Conservation (phyloP, 192 early-diverging fungal genomes). For the Irineochytrium annulatum region DNA sequence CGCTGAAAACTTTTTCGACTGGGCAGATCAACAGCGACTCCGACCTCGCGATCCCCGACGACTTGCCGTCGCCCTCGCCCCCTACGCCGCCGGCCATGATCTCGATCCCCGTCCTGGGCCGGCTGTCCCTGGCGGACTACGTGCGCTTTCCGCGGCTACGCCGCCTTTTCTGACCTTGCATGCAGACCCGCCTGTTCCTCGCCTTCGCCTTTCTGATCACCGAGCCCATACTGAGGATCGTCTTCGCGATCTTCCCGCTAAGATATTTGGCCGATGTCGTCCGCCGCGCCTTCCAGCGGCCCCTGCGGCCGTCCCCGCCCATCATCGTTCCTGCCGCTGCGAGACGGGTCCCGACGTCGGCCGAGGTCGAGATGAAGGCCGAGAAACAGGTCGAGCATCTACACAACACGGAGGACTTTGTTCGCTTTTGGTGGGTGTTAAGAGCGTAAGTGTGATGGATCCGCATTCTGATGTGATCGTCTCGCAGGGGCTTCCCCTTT, state of each 20-base stretch:
- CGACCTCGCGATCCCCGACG: no score
- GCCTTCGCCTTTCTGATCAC: slow-evolving; percentile 62
- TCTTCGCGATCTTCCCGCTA: slow-evolving; percentile 60
- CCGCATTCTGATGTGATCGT: no score
- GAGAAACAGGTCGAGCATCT: slow-evolving; percentile 40
- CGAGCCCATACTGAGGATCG: slow-evolving; percentile 66
- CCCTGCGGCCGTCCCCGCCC: no score
- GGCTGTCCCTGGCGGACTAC: slow-evolving; percentile 37
- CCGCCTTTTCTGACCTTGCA: slow-evolving; percentile 1
- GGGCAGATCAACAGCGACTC: no score
- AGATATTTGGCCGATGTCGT: slow-evolving; percentile 46
- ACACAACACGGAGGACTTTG: slow-evolving; percentile 39
- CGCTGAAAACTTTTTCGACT: no score
- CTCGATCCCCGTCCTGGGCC: slow-evolving; percentile 41
- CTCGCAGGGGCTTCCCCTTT: slow-evolving; percentile 76
- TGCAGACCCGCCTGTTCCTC: slow-evolving; percentile 27
- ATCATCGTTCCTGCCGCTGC: background rate
- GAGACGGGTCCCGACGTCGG: slow-evolving; percentile 4
- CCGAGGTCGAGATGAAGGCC: slow-evolving; percentile 10
- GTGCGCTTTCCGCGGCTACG: no score
- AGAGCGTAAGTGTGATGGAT: background rate
- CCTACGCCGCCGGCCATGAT: slow-evolving; percentile 18
- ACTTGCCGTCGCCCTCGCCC: no score
- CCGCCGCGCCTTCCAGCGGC: slow-evolving; percentile 8
- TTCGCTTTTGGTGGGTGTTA: slow-evolving; percentile 39